A percentile compares a stretch with the other conserved stretches of the same genome.
phyloP scores from a whole-genome alignment of 176 grass and related monocot species.

The Juncus effusus region DNA sequence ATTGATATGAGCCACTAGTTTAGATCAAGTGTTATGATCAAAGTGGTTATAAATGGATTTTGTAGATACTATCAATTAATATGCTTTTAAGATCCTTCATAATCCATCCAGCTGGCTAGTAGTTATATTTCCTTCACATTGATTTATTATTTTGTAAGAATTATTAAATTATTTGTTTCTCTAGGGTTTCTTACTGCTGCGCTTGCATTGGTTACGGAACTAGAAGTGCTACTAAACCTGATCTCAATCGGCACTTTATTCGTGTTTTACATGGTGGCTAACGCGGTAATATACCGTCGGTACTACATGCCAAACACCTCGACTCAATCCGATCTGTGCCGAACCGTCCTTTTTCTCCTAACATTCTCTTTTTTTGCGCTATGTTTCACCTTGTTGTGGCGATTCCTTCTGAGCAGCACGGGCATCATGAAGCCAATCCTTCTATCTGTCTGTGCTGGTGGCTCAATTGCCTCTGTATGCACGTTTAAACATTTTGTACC shows the following conservation, averaged over 20 bases:
- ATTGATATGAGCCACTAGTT: slow-evolving; percentile 13
- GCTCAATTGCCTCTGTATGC: slow-evolving; percentile 33
- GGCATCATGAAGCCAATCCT: slow-evolving; percentile 25
- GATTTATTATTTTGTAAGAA: too few species aligned
- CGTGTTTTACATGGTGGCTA: slow-evolving; percentile 99
- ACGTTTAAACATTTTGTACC: slow-evolving; percentile 68
- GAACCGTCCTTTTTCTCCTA: slow-evolving; percentile 50
- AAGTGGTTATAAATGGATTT: slow-evolving; percentile 27
- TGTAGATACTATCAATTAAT: slow-evolving; percentile 17
- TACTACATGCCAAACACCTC: slow-evolving; percentile 30
- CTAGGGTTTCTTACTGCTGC: slow-evolving; percentile 74
- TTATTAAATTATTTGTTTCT: background rate
- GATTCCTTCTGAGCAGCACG: slow-evolving; percentile 31
- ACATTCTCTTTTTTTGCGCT: slow-evolving; percentile 53
- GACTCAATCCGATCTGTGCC: slow-evolving; percentile 17
- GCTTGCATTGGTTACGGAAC: slow-evolving; percentile 81
- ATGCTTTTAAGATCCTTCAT: background rate
- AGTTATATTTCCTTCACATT: too few species aligned
- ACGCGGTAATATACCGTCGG: slow-evolving; percentile 82
- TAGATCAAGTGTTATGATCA: slow-evolving; percentile 25
- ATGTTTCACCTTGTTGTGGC: slow-evolving; percentile 64
- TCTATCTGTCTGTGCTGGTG: slow-evolving; percentile 34
- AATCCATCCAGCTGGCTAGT: too few species aligned
- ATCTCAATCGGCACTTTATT: slow-evolving; percentile 95
- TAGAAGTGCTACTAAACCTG: slow-evolving; percentile 79